Evolutionary conservation across 1,284 basidiomycete genomes (phyloP), one percentile per base, ranked within the genome.

Genomic region (Earliella scabrosa): DNA sequence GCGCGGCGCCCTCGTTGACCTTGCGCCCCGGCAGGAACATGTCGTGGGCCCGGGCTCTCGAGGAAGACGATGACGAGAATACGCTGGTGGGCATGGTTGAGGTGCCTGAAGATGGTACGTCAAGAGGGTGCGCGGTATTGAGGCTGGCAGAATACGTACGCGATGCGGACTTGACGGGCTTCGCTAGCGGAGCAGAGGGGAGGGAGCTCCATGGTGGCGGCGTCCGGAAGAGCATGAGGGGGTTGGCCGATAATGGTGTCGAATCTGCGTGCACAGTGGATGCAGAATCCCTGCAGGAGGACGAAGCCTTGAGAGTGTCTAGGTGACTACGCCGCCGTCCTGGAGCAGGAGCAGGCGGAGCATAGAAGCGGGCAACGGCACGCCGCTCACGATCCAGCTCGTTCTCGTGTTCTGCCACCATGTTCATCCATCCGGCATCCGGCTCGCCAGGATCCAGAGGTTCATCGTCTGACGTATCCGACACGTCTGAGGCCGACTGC

Each of bases 171-270:
- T 18, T 24, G 27, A 44, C 14, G 1, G 45, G n/a, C 20, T 50
- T 53, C 29, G 36, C 29, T 0, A 47, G 38, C 4, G 54, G 61
- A 2, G 50, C 45, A 1, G 49, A 29, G 14, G 63, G 63, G 11
- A 70, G 59, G 6, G 45, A 40, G 29, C 56, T 63, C 78, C 77
- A 81, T 14, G 76, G 70, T 2, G 76, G 77, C 1, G 77, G 77
- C 2, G 66, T 54, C 7, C 82, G 78, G 61, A 73, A 80, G 20
- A 83, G 75, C 71, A 76, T 77, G 23, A 80, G 68, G 13, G 63
- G 58, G 20, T 71, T 61, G 26, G 59, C 41, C 16, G 21, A 14
- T 10, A 1, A n/a, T 24, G 21, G 14, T 18, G 21, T 24, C 14
- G 6, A 11, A 20, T 7, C n/a, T 2, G 5, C 14, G 36, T 18